phyloP scores from a whole-genome alignment of 768 basidiomycete genomes.

The Sarcomyxa edulis region DNA sequence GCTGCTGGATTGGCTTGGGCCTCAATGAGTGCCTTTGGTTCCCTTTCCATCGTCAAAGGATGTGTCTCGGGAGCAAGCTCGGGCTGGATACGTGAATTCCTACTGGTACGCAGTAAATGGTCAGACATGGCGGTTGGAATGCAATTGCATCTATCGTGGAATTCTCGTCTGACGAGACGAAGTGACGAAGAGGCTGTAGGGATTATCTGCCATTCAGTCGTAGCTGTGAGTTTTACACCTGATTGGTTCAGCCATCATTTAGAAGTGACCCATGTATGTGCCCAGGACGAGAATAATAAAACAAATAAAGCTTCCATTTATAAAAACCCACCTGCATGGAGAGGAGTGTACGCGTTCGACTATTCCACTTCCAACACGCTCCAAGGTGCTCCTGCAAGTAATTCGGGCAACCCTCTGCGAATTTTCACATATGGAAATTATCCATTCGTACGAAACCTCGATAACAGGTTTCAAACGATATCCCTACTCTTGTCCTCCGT shows the following conservation, averaged over 20 bases:
- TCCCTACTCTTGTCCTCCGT: constrained; percentile 9
- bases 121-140: constrained; percentile 19
- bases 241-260: too few species aligned
- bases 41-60: constrained; percentile 17
- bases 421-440: constrained; percentile 13
- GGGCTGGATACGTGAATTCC: constrained; percentile 21
- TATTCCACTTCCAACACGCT: constrained; percentile 13
- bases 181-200: constrained; percentile 9
- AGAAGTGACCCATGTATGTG: too few species aligned
- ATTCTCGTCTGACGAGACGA: constrained; percentile 8
- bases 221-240: too few species aligned
- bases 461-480: constrained; percentile 3
- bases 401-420: constrained; percentile 7
- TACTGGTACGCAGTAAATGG: constrained; percentile 16
- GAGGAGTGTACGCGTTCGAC: constrained; percentile 20
- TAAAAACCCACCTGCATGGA: too few species aligned
- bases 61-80: constrained; percentile 18
- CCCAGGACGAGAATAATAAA: too few species aligned
- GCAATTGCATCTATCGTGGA: constrained; percentile 10
- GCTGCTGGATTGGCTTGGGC: constrained; percentile 24
- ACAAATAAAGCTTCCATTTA: too few species aligned
- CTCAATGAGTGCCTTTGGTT: constrained; percentile 22
- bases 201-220: constrained; percentile 9
- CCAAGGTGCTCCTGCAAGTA: constrained; percentile 11
- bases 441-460: constrained; percentile 7